Conservation (phyloP, 2,329 filamentous ascomycete species). For the Microdochium paspali region DNA sequence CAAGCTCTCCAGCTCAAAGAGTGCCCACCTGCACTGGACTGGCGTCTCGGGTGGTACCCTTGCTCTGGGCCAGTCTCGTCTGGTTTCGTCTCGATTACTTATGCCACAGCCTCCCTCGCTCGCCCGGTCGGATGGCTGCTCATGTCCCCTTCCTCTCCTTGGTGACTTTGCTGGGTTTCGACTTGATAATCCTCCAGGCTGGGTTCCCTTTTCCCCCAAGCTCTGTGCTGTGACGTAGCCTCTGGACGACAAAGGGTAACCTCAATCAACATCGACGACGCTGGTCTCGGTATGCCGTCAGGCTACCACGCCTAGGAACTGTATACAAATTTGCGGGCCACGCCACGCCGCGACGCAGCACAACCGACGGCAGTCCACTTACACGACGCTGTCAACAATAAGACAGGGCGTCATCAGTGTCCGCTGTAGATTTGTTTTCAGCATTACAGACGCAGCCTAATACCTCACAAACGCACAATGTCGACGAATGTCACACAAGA, state of each 20-base stretch:
- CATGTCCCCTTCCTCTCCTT: not conserved
- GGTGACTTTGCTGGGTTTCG: not conserved
- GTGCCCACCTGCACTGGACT: too few relatives aligned
- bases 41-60: too few relatives aligned
- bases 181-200: not conserved
- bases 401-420: too few relatives aligned
- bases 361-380: too few relatives aligned
- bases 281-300: not conserved
- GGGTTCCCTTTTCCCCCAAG: not conserved
- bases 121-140: not conserved
- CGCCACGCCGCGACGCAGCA: too few relatives aligned
- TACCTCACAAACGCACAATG: not conserved
- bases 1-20: too few relatives aligned
- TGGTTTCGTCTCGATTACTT: not conserved
- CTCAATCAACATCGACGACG: not conserved
- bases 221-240: not conserved
- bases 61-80: not conserved
- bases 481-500: not conserved
- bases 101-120: not conserved
- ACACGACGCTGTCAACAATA: too few relatives aligned
- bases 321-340: too few relatives aligned
- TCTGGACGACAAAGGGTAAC: not conserved
- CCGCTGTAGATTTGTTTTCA: too few relatives aligned
- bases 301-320: not conserved
- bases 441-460: not conserved